Evolutionary conservation across 805 yeast genomes (phyloP).

Genomic region (Lachancea quebecensis): DNA sequence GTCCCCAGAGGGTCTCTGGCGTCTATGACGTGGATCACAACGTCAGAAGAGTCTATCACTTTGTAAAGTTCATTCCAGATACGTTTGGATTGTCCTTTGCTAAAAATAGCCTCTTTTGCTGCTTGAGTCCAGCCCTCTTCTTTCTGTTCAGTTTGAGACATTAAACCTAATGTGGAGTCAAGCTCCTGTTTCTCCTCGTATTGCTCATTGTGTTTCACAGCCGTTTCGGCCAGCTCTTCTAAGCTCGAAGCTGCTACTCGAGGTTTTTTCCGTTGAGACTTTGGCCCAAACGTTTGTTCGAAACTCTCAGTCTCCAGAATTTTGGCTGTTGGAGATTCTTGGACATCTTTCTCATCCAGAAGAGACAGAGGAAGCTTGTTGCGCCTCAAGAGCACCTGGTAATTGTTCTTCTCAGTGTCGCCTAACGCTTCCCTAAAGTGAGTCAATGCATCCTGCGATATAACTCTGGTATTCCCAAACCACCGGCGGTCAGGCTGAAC

Average conservation of each 20-base stretch:
- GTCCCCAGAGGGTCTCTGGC: slow-evolving; percentile 98
- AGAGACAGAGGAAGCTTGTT: slow-evolving; percentile 95
- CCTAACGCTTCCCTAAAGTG: slow-evolving; percentile 95
- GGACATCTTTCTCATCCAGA: slow-evolving; percentile 75
- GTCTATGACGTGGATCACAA: slow-evolving; percentile 90
- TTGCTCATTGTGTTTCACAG: slow-evolving; percentile 49
- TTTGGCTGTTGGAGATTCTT: slow-evolving; percentile 68
- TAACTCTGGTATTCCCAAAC: slow-evolving; percentile 97
- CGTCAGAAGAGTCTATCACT: slow-evolving; percentile 96
- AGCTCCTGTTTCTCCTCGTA: slow-evolving; percentile 74
- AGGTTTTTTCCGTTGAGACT: slow-evolving; percentile 88
- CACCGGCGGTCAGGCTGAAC: slow-evolving; percentile 95
- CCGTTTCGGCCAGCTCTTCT: slow-evolving; percentile 62
- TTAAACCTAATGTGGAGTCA: slow-evolving; percentile 67
- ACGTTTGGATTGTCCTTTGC: slow-evolving; percentile 96
- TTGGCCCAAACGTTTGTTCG: slow-evolving; percentile 83
- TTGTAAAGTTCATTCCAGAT: slow-evolving; percentile 97
- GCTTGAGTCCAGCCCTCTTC: slow-evolving; percentile 82
- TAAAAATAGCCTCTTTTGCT: slow-evolving; percentile 92
- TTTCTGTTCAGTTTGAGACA: slow-evolving; percentile 55
- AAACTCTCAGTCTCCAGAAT: slow-evolving; percentile 86
- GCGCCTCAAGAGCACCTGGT: slow-evolving; percentile 79
- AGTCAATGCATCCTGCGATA: slow-evolving; percentile 90
- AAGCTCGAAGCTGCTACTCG: slow-evolving; percentile 69
- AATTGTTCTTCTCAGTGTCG: slow-evolving; percentile 71